Conservation (phyloP, 1,139 yeast species). For the Candida glucosophila region DNA sequence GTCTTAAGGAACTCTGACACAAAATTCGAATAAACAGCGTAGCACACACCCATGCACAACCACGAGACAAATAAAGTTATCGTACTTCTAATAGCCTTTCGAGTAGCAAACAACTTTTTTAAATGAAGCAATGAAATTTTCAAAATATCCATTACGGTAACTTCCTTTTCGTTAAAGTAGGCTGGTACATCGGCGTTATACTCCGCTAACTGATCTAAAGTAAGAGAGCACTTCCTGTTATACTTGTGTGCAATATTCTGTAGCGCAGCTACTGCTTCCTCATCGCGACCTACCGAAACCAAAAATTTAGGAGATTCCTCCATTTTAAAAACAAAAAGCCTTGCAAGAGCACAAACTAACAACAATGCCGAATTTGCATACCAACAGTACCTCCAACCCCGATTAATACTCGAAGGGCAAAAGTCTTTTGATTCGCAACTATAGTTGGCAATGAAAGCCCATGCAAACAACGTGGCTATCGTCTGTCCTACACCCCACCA, state of each 20-base stretch:
- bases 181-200: constrained; percentile 35
- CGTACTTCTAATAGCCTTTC: constrained; percentile 19
- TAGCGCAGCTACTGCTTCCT: constrained; percentile 33
- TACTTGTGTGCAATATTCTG: constrained; percentile 33
- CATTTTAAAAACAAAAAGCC: constrained; percentile 39
- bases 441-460: constrained; percentile 22
- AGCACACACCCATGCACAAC: background rate
- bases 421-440: constrained; percentile 17
- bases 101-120: constrained; percentile 18
- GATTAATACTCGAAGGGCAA: constrained; percentile 22
- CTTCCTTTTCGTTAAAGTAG: constrained; percentile 14
- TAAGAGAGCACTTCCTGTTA: constrained; percentile 32
- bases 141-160: constrained; percentile 11
- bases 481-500: constrained; percentile 32
- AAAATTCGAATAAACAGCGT: constrained; percentile 1
- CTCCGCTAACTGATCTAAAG: constrained; percentile 33
- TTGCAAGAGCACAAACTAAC: constrained; percentile 34
- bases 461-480: constrained; percentile 22
- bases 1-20: constrained; percentile 11
- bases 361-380: constrained; percentile 41
- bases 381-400: constrained; percentile 31
- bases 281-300: constrained; percentile 44
- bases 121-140: constrained; percentile 15
- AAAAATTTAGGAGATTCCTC: constrained; percentile 53
- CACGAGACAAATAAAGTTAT: constrained; percentile 18